These are phyloP conservation scores for Lavandula angustifolia DNA, from an alignment of 257 asterid species.

Conservation along the genomic window DNA sequence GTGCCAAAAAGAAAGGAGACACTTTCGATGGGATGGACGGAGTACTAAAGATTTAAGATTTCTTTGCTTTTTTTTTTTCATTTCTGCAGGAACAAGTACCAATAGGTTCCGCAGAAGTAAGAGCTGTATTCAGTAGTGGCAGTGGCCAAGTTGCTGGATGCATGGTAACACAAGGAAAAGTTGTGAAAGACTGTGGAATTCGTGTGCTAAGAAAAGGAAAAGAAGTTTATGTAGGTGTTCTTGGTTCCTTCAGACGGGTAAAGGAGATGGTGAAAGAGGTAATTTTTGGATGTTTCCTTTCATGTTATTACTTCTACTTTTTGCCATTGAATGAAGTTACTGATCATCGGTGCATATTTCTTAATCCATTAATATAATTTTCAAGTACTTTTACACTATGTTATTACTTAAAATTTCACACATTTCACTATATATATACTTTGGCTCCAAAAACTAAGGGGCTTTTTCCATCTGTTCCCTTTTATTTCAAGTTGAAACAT, in stretches of 20 bases:
- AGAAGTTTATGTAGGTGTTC: conserved; percentile 70
- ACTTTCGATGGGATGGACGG: too few species aligned
- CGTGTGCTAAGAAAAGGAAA: conserved; percentile 77
- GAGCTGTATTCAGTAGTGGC: conserved; percentile 95
- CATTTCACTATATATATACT: too few species aligned
- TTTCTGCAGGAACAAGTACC: conserved; percentile 76
- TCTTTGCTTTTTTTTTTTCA: not conserved
- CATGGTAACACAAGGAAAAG: conserved; percentile 88
- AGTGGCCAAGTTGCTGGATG: conserved; percentile 98
- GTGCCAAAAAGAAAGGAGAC: too few species aligned
- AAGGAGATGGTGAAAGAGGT: conserved; percentile 98
- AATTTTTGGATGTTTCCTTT: conserved; percentile 21
- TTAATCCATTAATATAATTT: not conserved
- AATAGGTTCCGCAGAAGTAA: conserved; percentile 85
- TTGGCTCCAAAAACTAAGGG: too few species aligned
- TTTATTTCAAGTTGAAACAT: too few species aligned
- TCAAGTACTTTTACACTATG: too few species aligned
- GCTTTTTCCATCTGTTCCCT: too few species aligned
- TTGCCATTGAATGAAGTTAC: not conserved
- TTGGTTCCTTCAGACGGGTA: conserved; percentile 81
- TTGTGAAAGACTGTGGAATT: conserved; percentile 80
- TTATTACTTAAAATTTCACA: too few species aligned
- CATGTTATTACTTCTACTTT: conserved; percentile 17
- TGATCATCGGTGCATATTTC: not conserved
- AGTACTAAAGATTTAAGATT: not conserved